Evolutionary conservation across 73 alveolate genomes (phyloP), one percentile per base, ranked within the genome.

Genomic region (Durusdinium trenchii): DNA sequence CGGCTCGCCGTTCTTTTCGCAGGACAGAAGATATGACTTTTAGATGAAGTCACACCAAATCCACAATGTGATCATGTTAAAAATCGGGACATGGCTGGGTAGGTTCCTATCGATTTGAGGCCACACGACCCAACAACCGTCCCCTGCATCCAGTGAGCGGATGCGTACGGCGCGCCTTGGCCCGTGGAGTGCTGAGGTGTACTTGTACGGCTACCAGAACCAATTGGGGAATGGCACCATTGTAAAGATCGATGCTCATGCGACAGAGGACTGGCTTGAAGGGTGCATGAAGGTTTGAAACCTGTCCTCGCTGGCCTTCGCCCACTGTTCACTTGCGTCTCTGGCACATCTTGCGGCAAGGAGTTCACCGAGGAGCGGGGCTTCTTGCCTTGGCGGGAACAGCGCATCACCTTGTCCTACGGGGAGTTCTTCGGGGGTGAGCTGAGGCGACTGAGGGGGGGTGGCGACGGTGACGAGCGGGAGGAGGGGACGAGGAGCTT

Each of bases 321-420:
- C 36, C 10, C 38, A 32, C 10, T 40, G 1, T 10, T 38, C 36
- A 35, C 16, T 36, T 76, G 35, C 36, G 60, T 71, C 43, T 71
- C 84, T 35, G 46, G 43, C 20, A 35, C 46, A 36, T 28, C 40
- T 4, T 71, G 14, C 52, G 18, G 3, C 96, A 46, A 91, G 98
- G 98, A 91, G 61, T 91, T 91, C 89, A 69, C 89, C 20, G 98
- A 91, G 32, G 86, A 69, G 43, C 98, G 98, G 43, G 98, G 98
- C 79, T 91, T 91, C 67, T 78, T 91, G 26, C 87, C 89, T 78
- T 91, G 98, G 98, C 98, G 98, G 36, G 98, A 91, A 89, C 98
- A 91, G 50, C 62, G 98, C 76, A 91, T 91, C 89, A 91, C 98
- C 28, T 42, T 91, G 98, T 91, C 98, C 76, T 91, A 67, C 45